Base-by-base conservation (phyloP, 1,139 yeast genomes). In the Suhomyces wounanorum region DNA sequence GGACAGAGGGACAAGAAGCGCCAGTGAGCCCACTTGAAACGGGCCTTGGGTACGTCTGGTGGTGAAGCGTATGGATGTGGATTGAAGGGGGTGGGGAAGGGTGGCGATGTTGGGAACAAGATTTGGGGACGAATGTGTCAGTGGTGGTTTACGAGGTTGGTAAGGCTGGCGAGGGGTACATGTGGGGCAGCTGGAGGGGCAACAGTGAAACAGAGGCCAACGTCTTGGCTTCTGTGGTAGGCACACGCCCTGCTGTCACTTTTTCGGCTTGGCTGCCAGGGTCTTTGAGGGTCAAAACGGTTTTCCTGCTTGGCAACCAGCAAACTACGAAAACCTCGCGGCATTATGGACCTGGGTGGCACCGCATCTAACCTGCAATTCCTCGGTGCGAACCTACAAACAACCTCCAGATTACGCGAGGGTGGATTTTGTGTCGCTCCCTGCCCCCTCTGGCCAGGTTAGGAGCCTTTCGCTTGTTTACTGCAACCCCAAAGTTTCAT, bases 291-390 rank as follows among this genome's bases (percentile, higher is more conserved):
- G 42, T 25, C 14, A 28, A 30, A 28, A 44, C 40, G 41, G 46
- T 37, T 44, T 36, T 37, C 18, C 17, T 44, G 41, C 46, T 44
- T 44, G 42, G 46, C 46, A 44, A 28, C 35, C 45, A 35, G 38
- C 45, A 43, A 43, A 43, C 40, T 43, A 28, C 45, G 25, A 35
- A 33, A 42, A 36, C 28, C 17, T 44, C 30, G 41, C 41, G 30
- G 41, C 46, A 16, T 25, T 38, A 33, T 33, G 21, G 41, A 9
- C 40, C 14, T 21, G 28, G 8, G 37, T 33, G 37, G 14, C n/a
- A 38, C 41, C 31, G 35, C 35, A 25, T 16, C 31, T 25, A 40
- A 40, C 28, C 30, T 40, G 42, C 35, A 40, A 40, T 25, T 13
- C 33, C 14, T 10, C 33, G 14, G 14, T 30, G 33, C 33, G 33